A percentile compares a stretch with the other conserved stretches of the same genome.
Conservation (phyloP, 1,284 basidiomycete genomes). For the Fistulinella staudtii region DNA sequence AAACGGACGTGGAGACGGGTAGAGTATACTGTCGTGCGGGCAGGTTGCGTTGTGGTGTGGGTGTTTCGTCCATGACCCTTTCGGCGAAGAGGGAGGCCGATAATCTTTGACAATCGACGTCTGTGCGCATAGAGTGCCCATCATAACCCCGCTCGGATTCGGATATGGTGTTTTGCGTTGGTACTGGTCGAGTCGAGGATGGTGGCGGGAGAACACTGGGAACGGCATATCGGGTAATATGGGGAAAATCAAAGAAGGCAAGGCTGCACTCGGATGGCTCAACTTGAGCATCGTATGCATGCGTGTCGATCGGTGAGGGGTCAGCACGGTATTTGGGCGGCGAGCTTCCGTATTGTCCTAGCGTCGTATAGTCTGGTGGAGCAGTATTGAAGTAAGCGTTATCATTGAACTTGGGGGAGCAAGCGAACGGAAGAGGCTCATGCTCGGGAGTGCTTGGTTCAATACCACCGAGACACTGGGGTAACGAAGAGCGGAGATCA, state of each 20-base stretch:
- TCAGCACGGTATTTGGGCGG: slow-evolving; percentile 14
- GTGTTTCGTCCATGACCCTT: slow-evolving; percentile 7
- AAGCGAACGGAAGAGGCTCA: slow-evolving; percentile 4
- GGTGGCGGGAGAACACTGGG: slow-evolving; percentile 21
- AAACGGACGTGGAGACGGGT: slow-evolving; percentile 1
- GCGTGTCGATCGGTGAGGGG: slow-evolving; percentile 9
- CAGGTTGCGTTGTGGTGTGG: not conserved
- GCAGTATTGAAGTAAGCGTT: slow-evolving; percentile 5
- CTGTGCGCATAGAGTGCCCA: slow-evolving; percentile 3
- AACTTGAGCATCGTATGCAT: slow-evolving; percentile 9
- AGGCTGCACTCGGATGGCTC: slow-evolving; percentile 13
- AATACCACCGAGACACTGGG: slow-evolving; percentile 25
- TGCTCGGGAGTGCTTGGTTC: slow-evolving; percentile 19
- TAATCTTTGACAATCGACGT: slow-evolving; percentile 8
- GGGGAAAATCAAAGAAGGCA: slow-evolving; percentile 29
- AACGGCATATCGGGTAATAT: slow-evolving; percentile 28
- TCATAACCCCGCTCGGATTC: slow-evolving; percentile 15
- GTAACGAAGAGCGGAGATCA: slow-evolving; percentile 27
- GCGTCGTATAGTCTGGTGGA: slow-evolving; percentile 14
- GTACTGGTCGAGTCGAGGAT: slow-evolving; percentile 6
- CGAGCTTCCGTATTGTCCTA: slow-evolving; percentile 11
- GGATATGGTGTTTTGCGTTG: slow-evolving; percentile 6
- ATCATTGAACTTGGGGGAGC: slow-evolving; percentile 11
- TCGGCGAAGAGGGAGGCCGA: slow-evolving; percentile 10
- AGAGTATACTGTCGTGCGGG: slow-evolving; percentile 1